Evolutionary conservation across 306 rosid species (phyloP), one percentile per base, ranked within the genome.

Genomic region (Notholithocarpus densiflorus): DNA sequence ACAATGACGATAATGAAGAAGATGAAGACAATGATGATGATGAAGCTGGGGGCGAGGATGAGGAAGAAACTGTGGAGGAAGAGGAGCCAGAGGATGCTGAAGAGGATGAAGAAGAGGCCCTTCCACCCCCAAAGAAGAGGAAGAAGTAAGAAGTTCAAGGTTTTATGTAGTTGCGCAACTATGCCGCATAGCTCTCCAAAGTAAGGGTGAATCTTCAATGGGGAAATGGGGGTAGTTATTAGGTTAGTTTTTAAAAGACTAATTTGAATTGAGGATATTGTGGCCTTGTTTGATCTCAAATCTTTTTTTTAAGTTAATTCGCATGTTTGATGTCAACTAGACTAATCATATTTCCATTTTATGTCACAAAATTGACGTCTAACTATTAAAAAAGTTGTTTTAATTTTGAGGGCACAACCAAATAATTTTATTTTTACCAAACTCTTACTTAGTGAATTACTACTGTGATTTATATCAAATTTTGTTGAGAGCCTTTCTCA

Each of bases 121-220:
- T 87, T 26, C 88, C 82, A 76, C 90, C 88, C 52, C 88, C 86
- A 20, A 84, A 87, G 84, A 87, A 84, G 88, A 81, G 88, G 73
- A 87, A 84, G 81, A 87, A 84, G 82, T 87, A 55, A 40, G 34
- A 2, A 27, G 20, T 1, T 3, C 2, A 19, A 68, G 55, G 29
- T 37, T 19, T 32, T 4, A 17, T 45, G 17, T 6, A 2, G 0
- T 1, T 52, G 23, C 31, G 12, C 29, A 31, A 57, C 80, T 1
- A 57, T 31, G 56, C 65, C 40, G 77, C 21, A 18, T 18, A 56
- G 18, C 59, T 45, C 62, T 55, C 54, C 17, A 56, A 56, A 17
- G 69, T 17, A 62, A n/a, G 20, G 27, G 68, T 4, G 10, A 27
- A 17, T 48, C 53, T 48, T 10, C 15, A 48, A 48, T 48, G 53